Base-by-base conservation (phyloP, 1,284 basidiomycete genomes). In the Mycosarcoma mackinlayi region DNA sequence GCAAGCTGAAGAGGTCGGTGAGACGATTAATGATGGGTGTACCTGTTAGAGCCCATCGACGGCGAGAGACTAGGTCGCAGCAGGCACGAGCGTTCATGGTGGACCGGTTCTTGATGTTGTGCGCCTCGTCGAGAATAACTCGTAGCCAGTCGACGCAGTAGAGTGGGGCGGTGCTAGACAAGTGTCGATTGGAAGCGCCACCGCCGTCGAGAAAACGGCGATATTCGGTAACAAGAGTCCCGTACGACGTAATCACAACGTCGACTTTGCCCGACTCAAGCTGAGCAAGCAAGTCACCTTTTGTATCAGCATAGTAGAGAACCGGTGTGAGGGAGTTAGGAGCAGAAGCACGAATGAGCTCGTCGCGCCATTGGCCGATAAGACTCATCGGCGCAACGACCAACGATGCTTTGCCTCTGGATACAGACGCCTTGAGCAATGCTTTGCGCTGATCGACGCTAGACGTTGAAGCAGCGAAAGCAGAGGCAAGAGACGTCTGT, bases 341-440 rank as follows among this genome's bases (percentile, higher is more conserved):
- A 67, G 88, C 87, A 63, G 73, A 74, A 70, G 86, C 86, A 28
- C 86, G 84, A 71, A 89, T 86, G 13, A 98, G 86, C 81, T 98
- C 95, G 38, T 91, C 89, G 11, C 88, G 86, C 95, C 95, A 98
- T 82, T 98, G 95, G 24, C 88, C 86, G 3, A 98, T 86, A 16
- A 98, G 85, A 13, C 92, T 94, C 19, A 96, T 93, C 0, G 95
- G 95, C 16, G 93, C 93, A 18, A 98, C 90, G 39, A 98, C 92
- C 0, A 98, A 85, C 2, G 94, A 98, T 0, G 92, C 78, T 25
- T 51, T 64, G 19, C 65, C 70, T 23, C 60, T 57, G 14, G 72
- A 50, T 13, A 72, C 56, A 0, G 64, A 66, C 4, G 74, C 60
- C 30, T 56, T 70, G 33, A 61, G 70, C 38, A 71, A 31, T 2